Percentiles rank a stretch among this genome's conserved stretches.
Conservation (phyloP, 2,329 filamentous ascomycete species). For the Penicillium sp. region DNA sequence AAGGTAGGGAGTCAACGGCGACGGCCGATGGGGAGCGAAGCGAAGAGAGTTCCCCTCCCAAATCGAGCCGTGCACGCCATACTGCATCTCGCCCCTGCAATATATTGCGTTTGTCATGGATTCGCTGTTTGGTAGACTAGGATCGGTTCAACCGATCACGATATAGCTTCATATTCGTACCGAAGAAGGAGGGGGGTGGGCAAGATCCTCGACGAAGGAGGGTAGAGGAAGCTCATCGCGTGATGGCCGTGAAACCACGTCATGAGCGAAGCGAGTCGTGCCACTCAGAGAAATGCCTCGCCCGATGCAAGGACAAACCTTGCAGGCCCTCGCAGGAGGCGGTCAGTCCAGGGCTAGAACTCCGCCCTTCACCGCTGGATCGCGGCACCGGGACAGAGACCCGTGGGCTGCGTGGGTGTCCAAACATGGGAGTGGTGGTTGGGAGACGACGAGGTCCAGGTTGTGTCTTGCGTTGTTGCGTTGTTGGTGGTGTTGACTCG, state of each 20-base stretch:
- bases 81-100: conserved; percentile 7
- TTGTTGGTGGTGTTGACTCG: neutral
- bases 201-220: neutral
- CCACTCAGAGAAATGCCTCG: conserved; percentile 15
- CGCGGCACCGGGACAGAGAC: conserved; percentile 10
- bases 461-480: neutral
- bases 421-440: conserved; percentile 13
- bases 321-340: conserved; percentile 32
- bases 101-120: conserved; percentile 14
- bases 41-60: conserved; percentile 10
- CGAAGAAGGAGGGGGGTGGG: neutral
- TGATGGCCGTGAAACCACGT: conserved; percentile 20
- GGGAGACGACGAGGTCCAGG: neutral
- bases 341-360: conserved; percentile 29
- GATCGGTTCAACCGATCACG: neutral
- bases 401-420: conserved; percentile 27
- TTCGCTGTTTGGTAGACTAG: conserved; percentile 6
- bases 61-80: conserved; percentile 22
- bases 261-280: conserved; percentile 10
- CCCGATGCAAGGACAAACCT: conserved; percentile 34
- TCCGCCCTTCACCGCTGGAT: conserved; percentile 26
- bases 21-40: conserved; percentile 17
- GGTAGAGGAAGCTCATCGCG: conserved; percentile 12
- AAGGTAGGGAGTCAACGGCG: conserved; percentile 10
- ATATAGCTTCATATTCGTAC: conserved; percentile 6